Evolutionary conservation across 2,329 filamentous ascomycete species (phyloP), one percentile per base, ranked within the genome.

Genomic region (Didymella pomorum): DNA sequence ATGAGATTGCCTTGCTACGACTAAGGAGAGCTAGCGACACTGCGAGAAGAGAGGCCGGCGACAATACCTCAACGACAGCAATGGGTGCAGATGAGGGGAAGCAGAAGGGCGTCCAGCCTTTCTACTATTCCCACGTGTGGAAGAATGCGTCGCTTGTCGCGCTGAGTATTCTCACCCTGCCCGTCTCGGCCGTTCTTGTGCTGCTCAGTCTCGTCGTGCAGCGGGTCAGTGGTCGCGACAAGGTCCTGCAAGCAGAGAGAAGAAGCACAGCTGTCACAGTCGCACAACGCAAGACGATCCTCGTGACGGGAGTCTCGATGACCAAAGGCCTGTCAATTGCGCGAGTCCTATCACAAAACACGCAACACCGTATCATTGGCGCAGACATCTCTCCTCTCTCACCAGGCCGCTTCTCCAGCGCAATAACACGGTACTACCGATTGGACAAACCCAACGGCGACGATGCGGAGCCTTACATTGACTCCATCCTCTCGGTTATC

Each of bases 241-340:
- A 54, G 63, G 57, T 61, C 54, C 60, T 49, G 50, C 64, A 67
- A 62, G 61, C 61, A 48, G 64, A 64, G 18, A 29, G 47, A 5
- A 29, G 26, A 45, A 35, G 45, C 28, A 54, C 45, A 45, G 53
- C 60, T 60, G 58, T 60, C 25, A 50, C 68, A 59, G 58, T 60
- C 26, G 48, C 69, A 70, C 31, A 70, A 59, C 62, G 55, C 33
- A 83, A 81, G 52, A 89, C 84, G 0, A 79, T 93, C 33, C 82
- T 93, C 14, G 83, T 93, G 41, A 92, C 90, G 0, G 90, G 90
- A 2, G 82, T 92, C 2, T 86, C 86, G 44, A 93, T 91, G 84
- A 82, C 85, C 42, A 90, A 92, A 71, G 90, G 89, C 4, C 80
- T 93, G 3, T 78, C 81, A 0, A 77, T 93, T 9, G 88, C 89